Conservation (phyloP, 2,329 filamentous ascomycete species). For the Venturiaceae sp. region DNA sequence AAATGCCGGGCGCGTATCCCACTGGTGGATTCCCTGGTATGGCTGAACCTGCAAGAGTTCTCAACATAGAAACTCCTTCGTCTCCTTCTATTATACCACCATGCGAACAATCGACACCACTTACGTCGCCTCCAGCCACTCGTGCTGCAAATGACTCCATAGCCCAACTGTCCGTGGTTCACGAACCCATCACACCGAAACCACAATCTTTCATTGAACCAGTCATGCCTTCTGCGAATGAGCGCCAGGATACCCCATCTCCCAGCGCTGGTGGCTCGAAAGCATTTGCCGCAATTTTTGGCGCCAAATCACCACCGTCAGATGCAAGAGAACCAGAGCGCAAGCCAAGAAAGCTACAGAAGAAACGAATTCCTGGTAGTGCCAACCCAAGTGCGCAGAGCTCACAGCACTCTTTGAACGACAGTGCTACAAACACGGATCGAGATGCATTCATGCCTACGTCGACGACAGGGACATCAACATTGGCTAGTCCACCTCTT, state of each 20-base stretch:
- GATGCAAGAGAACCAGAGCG: background rate
- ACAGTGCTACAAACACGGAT: background rate
- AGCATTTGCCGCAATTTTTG: slow-evolving; percentile 26
- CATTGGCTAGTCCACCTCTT: background rate
- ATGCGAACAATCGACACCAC: background rate
- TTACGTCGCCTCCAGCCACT: background rate
- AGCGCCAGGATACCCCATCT: background rate
- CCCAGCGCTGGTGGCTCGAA: background rate
- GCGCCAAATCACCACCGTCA: slow-evolving; percentile 26
- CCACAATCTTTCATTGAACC: background rate
- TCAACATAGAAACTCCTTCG: background rate
- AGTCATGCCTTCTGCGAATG: background rate
- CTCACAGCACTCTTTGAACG: slow-evolving; percentile 67
- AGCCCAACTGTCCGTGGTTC: background rate
- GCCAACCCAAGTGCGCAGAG: slow-evolving; percentile 83
- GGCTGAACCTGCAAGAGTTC: background rate
- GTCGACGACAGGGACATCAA: background rate
- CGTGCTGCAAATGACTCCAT: background rate
- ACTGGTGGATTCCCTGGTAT: background rate
- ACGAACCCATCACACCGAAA: background rate
- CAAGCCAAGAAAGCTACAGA: slow-evolving; percentile 68
- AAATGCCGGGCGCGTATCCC: slow-evolving; percentile 11
- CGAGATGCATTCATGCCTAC: background rate
- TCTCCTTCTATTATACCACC: background rate
- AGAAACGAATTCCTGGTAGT: slow-evolving; percentile 72